These are phyloP conservation scores for Cinchona pubescens DNA, from an alignment of 257 asterid genomes.

Conservation along the genomic window DNA sequence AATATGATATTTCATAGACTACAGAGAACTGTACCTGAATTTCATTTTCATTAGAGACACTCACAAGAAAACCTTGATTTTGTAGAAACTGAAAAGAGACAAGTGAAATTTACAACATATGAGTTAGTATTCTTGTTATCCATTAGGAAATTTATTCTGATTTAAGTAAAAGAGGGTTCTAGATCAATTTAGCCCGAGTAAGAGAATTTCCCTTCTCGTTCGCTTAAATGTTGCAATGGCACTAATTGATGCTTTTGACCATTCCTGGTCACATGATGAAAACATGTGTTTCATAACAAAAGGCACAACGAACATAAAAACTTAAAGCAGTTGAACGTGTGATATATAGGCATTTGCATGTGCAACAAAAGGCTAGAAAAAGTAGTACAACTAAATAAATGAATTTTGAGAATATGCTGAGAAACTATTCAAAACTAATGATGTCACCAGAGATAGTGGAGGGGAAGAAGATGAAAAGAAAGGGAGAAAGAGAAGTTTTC, in stretches of 20 bases:
- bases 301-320: background rate
- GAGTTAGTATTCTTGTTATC: background rate
- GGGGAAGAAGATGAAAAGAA: background rate
- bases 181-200: background rate
- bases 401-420: conserved; percentile 1
- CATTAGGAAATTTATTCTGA: background rate
- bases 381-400: background rate
- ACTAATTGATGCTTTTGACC: background rate
- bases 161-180: background rate
- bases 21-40: conserved; percentile 58
- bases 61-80: conserved; percentile 89
- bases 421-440: background rate
- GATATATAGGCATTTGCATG: background rate
- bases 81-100: conserved; percentile 71
- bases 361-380: background rate
- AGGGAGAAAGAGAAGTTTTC: background rate
- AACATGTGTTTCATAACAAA: background rate
- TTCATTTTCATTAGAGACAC: conserved; percentile 82
- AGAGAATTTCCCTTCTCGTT: background rate
- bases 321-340: background rate
- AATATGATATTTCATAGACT: conserved; percentile 12
- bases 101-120: conserved; percentile 1
- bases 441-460: background rate
- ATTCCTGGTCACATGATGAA: background rate
- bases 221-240: background rate